Evolutionary conservation across 768 basidiomycete genomes (phyloP).

Genomic region (Tricholoma hemisulphureum): DNA sequence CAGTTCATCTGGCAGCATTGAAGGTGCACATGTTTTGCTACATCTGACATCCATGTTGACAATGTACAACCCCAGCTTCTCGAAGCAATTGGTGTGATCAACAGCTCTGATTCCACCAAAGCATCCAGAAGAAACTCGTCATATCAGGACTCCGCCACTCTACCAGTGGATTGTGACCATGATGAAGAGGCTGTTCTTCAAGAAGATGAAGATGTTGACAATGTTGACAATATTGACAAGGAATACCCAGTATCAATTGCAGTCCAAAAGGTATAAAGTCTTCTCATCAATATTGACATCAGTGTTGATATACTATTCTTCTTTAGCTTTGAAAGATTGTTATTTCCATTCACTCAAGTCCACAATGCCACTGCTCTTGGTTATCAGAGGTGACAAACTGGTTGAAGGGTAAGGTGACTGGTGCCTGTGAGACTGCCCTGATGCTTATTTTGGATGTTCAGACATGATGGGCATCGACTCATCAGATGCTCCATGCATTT

Average conservation of each 20-base stretch:
- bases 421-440: background rate
- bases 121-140: background rate
- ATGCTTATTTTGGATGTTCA: constrained; percentile 31
- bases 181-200: constrained; percentile 8
- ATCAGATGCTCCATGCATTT: constrained; percentile 28
- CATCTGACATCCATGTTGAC: constrained; percentile 14
- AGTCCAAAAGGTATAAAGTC: constrained; percentile 14
- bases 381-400: constrained; percentile 10
- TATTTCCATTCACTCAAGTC: constrained; percentile 18
- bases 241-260: constrained; percentile 2
- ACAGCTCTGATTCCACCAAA: constrained; percentile 22
- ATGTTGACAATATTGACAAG: background rate
- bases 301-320: background rate
- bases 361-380: constrained; percentile 22
- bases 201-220: constrained; percentile 12
- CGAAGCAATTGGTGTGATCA: constrained; percentile 27
- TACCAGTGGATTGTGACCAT: background rate
- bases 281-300: too few species aligned
- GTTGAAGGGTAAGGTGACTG: background rate
- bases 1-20: constrained; percentile 35
- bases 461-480: constrained; percentile 30
- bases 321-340: constrained; percentile 28
- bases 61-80: constrained; percentile 24
- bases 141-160: constrained; percentile 3
- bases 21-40: constrained; percentile 11